Evolutionary conservation across 2,329 filamentous ascomycete species (phyloP).

Genomic region (Gnomoniopsis sp.): DNA sequence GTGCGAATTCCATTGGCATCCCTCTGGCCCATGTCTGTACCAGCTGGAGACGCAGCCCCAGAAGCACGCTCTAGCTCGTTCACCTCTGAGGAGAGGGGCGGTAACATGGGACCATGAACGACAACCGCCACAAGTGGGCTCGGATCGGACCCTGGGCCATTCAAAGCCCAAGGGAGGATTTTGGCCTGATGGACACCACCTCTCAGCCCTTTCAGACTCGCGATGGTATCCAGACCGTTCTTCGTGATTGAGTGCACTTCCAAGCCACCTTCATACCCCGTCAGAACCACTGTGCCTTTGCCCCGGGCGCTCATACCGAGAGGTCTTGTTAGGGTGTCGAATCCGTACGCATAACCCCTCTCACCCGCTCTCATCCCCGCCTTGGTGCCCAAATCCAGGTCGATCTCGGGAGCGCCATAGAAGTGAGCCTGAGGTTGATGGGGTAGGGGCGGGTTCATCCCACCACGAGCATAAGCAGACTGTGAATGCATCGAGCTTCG

Average conservation of each 20-base stretch:
- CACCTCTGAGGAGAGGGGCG: conserved; percentile 34
- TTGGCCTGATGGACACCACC: conserved; percentile 81
- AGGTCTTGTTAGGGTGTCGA: conserved; percentile 61
- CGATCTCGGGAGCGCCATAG: conserved; percentile 70
- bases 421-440: conserved; percentile 76
- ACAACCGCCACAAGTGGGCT: conserved; percentile 77
- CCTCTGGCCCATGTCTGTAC: conserved; percentile 30
- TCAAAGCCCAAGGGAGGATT: conserved; percentile 67
- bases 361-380: conserved; percentile 61
- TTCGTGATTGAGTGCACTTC: conserved; percentile 73
- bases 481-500: conserved; percentile 50
- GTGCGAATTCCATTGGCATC: conserved; percentile 26
- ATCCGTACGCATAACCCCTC: conserved; percentile 74
- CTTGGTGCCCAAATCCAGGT: conserved; percentile 50
- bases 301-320: conserved; percentile 39
- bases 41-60: conserved; percentile 38
- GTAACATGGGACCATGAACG: conserved; percentile 71
- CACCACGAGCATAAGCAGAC: conserved; percentile 41
- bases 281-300: conserved; percentile 59
- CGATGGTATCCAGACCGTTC: conserved; percentile 66
- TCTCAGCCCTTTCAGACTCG: conserved; percentile 70
- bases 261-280: conserved; percentile 77
- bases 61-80: conserved; percentile 28
- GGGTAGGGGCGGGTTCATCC: conserved; percentile 61
- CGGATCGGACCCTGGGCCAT: conserved; percentile 49